Conservation (phyloP, 805 yeast genomes). For the Naumovozyma dairenensis region DNA sequence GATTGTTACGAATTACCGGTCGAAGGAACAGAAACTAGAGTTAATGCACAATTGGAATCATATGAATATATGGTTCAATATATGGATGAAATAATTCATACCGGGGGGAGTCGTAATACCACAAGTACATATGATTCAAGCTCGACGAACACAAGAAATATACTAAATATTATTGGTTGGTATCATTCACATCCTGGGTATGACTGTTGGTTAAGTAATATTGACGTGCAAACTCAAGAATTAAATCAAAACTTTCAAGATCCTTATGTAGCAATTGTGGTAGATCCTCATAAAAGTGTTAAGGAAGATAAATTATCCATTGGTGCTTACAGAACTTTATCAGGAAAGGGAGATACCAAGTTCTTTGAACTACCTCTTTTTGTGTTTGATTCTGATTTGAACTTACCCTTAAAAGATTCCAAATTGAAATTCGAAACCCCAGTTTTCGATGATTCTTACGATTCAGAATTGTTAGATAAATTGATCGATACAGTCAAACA, state of each 20-base stretch:
- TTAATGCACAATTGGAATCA: constrained; percentile 87
- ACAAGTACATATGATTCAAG: too few relatives aligned
- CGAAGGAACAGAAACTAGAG: constrained; percentile 92
- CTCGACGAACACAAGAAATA: too few relatives aligned
- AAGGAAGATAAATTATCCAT: constrained; percentile 62
- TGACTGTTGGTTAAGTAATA: constrained; percentile 92
- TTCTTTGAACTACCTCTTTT: constrained; percentile 18
- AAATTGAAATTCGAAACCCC: constrained; percentile 8
- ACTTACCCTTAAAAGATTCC: constrained; percentile 7
- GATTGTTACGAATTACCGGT: constrained; percentile 87
- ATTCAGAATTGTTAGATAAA: constrained; percentile 9
- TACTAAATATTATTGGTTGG: constrained; percentile 78
- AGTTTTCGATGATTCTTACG: constrained; percentile 4
- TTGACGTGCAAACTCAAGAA: constrained; percentile 82
- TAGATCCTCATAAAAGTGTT: constrained; percentile 68
- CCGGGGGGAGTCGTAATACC: too few relatives aligned
- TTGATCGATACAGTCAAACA: constrained; percentile 21
- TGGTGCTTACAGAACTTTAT: constrained; percentile 73
- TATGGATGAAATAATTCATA: constrained; percentile 40
- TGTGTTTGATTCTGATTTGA: constrained; percentile 16
- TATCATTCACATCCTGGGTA: constrained; percentile 98
- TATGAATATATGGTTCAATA: constrained; percentile 92
- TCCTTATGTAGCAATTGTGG: constrained; percentile 80
- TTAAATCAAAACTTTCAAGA: constrained; percentile 84
- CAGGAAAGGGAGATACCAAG: neutral